A percentile compares a stretch with the other conserved stretches of the same genome.
Conservation (phyloP, 2,329 filamentous ascomycete genomes). For the Xylariaceae sp. region DNA sequence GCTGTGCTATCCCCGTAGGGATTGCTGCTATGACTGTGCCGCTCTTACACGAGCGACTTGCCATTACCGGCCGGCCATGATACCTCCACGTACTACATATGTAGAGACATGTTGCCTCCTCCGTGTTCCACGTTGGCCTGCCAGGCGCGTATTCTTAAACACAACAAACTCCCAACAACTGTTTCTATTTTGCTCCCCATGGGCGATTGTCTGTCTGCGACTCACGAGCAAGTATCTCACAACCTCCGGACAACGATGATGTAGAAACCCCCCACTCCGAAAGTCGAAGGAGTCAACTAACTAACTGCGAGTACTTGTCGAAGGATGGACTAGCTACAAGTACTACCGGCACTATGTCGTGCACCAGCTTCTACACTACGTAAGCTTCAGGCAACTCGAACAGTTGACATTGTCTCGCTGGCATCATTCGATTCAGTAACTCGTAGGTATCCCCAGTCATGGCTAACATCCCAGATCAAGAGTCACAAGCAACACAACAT, state of each 20-base stretch:
- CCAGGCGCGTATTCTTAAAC: constrained; percentile 12
- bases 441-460: neutral
- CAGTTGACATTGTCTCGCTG: neutral
- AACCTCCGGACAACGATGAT: too few species aligned
- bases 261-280: too few species aligned
- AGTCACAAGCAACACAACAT: neutral
- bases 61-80: too few species aligned
- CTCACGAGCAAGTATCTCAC: too few species aligned
- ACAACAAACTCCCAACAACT: constrained; percentile 1
- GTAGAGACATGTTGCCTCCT: constrained; percentile 8
- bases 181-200: neutral
- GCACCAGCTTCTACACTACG: neutral
- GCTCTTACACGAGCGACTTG: too few species aligned
- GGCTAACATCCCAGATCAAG: neutral
- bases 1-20: too few species aligned
- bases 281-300: neutral
- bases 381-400: neutral
- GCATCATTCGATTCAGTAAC: neutral
- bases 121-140: constrained; percentile 12
- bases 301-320: constrained; percentile 3
- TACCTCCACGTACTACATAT: neutral
- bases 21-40: too few species aligned
- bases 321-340: constrained; percentile 1
- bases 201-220: too few species aligned
- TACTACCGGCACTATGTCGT: neutral